These are phyloP conservation scores for Dryadomyces sulphureus DNA, from an alignment of 2,329 filamentous ascomycete species.

Conservation along the genomic window DNA sequence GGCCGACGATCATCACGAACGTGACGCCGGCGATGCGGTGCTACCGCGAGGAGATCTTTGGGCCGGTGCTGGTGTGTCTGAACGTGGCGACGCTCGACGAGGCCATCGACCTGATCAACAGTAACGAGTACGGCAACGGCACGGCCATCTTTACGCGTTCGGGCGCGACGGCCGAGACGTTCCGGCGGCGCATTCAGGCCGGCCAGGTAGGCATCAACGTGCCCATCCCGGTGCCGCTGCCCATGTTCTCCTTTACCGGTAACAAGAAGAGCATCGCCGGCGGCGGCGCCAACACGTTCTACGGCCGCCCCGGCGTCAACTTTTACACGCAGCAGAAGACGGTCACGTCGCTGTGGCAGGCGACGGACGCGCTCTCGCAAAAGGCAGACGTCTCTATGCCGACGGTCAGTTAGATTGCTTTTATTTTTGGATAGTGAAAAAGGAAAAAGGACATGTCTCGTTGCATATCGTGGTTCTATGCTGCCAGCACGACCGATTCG, in stretches of 20 bases:
- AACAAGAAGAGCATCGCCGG: constrained; percentile 87
- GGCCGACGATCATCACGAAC: constrained; percentile 68
- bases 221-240: constrained; percentile 56
- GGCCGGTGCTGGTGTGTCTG: constrained; percentile 69
- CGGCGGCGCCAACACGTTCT: constrained; percentile 86
- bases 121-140: constrained; percentile 77
- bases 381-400: constrained; percentile 89
- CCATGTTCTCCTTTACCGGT: constrained; percentile 58
- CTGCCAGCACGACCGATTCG: too few species aligned
- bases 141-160: constrained; percentile 72
- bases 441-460: neutral
- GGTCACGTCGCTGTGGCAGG: constrained; percentile 82
- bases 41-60: constrained; percentile 77
- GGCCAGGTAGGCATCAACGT: constrained; percentile 85
- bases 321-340: constrained; percentile 99
- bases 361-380: constrained; percentile 67
- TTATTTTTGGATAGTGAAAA: too few species aligned
- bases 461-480: neutral
- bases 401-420: constrained; percentile 17
- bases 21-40: constrained; percentile 71
- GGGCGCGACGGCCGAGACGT: constrained; percentile 61
- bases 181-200: constrained; percentile 69
- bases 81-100: constrained; percentile 67
- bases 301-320: constrained; percentile 78
- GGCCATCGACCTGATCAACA: constrained; percentile 68